A percentile compares a stretch with the other conserved stretches of the same genome.
phyloP scores from a whole-genome alignment of 495 filamentous ascomycete species.

The Penicillium atrosanguineum region DNA sequence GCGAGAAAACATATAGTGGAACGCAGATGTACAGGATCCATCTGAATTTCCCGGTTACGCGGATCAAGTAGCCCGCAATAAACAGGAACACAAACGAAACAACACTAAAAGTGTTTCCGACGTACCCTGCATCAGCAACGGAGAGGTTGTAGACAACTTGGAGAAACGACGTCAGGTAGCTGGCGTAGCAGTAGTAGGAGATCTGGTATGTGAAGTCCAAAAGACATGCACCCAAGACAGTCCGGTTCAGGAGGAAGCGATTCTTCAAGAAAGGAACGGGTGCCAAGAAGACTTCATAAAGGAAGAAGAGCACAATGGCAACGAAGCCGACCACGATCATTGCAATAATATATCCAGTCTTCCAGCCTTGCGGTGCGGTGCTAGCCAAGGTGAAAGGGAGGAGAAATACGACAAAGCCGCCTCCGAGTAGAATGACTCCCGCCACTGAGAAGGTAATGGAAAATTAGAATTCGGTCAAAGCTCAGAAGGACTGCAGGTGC shows the following conservation, averaged over 20 bases:
- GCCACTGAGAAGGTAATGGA: slow-evolving; percentile 13
- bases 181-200: slow-evolving; percentile 45
- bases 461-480: background rate
- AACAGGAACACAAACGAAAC: slow-evolving; percentile 47
- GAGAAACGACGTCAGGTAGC: slow-evolving; percentile 64
- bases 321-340: slow-evolving; percentile 55
- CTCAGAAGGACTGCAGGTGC: too few species aligned
- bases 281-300: slow-evolving; percentile 54
- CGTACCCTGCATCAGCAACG: slow-evolving; percentile 50
- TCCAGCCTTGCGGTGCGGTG: slow-evolving; percentile 38
- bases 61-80: slow-evolving; percentile 52
- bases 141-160: slow-evolving; percentile 63
- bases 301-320: slow-evolving; percentile 48
- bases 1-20: slow-evolving; percentile 55
- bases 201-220: slow-evolving; percentile 53
- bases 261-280: slow-evolving; percentile 53
- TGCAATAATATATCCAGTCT: slow-evolving; percentile 45
- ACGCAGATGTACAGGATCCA: slow-evolving; percentile 41
- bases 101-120: slow-evolving; percentile 51
- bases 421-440: slow-evolving; percentile 52
- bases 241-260: slow-evolving; percentile 54
- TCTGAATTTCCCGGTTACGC: slow-evolving; percentile 54
- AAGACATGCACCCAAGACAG: slow-evolving; percentile 57
- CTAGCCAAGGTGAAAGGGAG: slow-evolving; percentile 52
- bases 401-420: slow-evolving; percentile 55